phyloP scores from a whole-genome alignment of 495 filamentous ascomycete species.

The Daldinia childiae region DNA sequence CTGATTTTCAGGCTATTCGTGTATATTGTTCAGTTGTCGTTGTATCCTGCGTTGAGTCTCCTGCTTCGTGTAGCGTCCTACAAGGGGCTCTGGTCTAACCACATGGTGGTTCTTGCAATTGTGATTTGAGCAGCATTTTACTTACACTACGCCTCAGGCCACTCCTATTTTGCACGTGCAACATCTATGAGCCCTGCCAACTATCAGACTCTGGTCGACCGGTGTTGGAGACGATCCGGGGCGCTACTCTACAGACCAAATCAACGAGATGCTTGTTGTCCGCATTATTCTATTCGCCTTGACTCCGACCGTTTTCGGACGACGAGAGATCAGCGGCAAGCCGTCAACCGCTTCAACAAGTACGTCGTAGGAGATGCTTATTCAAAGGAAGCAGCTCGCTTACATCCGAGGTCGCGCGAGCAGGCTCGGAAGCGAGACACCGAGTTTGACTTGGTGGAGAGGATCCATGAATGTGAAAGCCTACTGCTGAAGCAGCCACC shows the following conservation, averaged over 20 bases:
- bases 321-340: conserved; percentile 82
- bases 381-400: conserved; percentile 72
- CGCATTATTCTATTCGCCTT: conserved; percentile 93
- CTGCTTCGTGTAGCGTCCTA: conserved; percentile 37
- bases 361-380: conserved; percentile 84
- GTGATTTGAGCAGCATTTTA: conserved; percentile 45
- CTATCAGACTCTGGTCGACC: conserved; percentile 85
- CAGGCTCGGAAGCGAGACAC: conserved; percentile 77
- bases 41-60: conserved; percentile 17
- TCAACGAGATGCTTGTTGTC: conserved; percentile 82
- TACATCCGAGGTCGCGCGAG: conserved; percentile 81
- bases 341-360: conserved; percentile 89
- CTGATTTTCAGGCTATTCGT: conserved; percentile 21
- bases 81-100: conserved; percentile 24
- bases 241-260: conserved; percentile 94
- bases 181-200: conserved; percentile 71
- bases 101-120: conserved; percentile 40
- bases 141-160: conserved; percentile 65
- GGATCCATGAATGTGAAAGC: conserved; percentile 75
- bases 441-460: conserved; percentile 75
- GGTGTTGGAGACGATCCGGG: conserved; percentile 88
- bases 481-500: conserved; percentile 64
- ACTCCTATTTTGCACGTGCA: conserved; percentile 81
- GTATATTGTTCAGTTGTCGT: conserved; percentile 22
- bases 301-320: conserved; percentile 76